Conservation (phyloP, 2,329 filamentous ascomycete genomes). For the Aspergillus quadrilineatus region DNA sequence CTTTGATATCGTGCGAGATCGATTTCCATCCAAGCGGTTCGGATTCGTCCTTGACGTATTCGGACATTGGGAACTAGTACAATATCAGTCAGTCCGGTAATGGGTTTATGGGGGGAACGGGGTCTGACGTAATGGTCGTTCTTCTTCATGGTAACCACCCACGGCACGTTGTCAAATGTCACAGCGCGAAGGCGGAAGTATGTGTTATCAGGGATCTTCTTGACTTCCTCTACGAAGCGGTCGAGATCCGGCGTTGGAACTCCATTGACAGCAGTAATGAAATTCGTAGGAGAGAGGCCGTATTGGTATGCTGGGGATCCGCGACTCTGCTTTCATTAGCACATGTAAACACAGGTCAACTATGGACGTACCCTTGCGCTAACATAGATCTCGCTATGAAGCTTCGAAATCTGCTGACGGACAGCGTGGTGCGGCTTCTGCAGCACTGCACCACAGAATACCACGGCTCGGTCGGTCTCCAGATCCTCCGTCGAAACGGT, state of each 20-base stretch:
- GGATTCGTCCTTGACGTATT: constrained; percentile 59
- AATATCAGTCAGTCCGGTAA: constrained; percentile 9
- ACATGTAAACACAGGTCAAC: background rate
- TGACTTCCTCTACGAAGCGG: constrained; percentile 75
- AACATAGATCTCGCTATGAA: constrained; percentile 96
- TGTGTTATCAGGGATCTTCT: constrained; percentile 90
- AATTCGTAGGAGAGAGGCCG: constrained; percentile 91
- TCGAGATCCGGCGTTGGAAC: constrained; percentile 78
- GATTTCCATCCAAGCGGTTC: constrained; percentile 58
- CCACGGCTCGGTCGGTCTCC: constrained; percentile 87
- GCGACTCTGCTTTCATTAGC: constrained; percentile 52
- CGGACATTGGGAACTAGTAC: constrained; percentile 61
- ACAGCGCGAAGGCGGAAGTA: constrained; percentile 98
- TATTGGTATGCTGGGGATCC: constrained; percentile 87
- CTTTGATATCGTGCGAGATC: constrained; percentile 52
- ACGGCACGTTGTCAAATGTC: constrained; percentile 96
- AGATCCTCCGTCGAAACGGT: constrained; percentile 87
- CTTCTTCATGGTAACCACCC: constrained; percentile 99
- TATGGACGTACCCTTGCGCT: constrained; percentile 62
- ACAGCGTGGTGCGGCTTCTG: constrained; percentile 95
- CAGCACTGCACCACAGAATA: constrained; percentile 91
- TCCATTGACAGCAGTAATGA: constrained; percentile 94
- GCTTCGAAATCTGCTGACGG: constrained; percentile 91
- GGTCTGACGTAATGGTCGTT: constrained; percentile 81
- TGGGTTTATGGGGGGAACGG: background rate